Conservation (phyloP, 2,329 filamentous ascomycete genomes). For the Plectosphaerella plurivora region DNA sequence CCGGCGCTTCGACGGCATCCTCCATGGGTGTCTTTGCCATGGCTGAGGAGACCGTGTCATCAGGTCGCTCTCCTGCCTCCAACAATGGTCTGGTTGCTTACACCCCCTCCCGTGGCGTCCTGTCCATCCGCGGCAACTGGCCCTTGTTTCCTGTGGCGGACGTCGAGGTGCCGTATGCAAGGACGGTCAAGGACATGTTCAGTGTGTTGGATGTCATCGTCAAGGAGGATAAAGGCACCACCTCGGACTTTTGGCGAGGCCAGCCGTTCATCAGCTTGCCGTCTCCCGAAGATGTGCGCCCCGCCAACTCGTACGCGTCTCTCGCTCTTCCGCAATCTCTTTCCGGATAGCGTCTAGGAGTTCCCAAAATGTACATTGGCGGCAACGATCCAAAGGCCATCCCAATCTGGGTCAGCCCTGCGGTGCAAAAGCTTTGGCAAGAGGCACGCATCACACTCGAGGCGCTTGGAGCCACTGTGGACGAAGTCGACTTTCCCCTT, state of each 20-base stretch:
- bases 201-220: slow-evolving; percentile 43
- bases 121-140: slow-evolving; percentile 49
- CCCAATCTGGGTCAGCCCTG: slow-evolving; percentile 11
- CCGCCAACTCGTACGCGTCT: slow-evolving; percentile 24
- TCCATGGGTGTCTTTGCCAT: slow-evolving; percentile 49
- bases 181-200: slow-evolving; percentile 45
- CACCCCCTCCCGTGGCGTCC: slow-evolving; percentile 46
- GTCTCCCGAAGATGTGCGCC: slow-evolving; percentile 20
- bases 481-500: slow-evolving; percentile 19
- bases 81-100: slow-evolving; percentile 54
- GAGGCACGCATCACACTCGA: slow-evolving; percentile 29
- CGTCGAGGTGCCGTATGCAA: slow-evolving; percentile 46
- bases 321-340: slow-evolving; percentile 28
- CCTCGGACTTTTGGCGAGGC: slow-evolving; percentile 52
- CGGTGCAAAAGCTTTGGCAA: slow-evolving; percentile 21
- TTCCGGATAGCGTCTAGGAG: slow-evolving; percentile 38
- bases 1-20: slow-evolving; percentile 43
- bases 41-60: slow-evolving; percentile 51
- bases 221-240: slow-evolving; percentile 30
- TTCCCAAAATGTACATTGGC: slow-evolving; percentile 48
- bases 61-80: slow-evolving; percentile 49
- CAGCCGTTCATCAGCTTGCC: slow-evolving; percentile 41
- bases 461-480: slow-evolving; percentile 32
- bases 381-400: slow-evolving; percentile 16
- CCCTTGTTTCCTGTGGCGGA: slow-evolving; percentile 54